Conservation (phyloP, 2,329 filamentous ascomycete genomes). For the Paraconiothyrium sp. region DNA sequence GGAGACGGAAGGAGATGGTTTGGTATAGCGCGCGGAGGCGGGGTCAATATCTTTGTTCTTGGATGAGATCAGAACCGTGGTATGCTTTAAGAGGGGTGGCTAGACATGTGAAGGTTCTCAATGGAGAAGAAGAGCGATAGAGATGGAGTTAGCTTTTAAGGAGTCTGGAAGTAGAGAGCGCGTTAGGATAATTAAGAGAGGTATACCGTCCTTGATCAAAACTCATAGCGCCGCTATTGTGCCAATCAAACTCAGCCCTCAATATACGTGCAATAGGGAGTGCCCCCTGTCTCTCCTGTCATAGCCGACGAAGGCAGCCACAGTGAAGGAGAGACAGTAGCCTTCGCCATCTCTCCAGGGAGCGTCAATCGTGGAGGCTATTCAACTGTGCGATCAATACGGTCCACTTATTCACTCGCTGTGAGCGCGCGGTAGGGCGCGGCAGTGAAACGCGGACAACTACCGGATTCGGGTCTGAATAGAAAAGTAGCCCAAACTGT, state of each 20-base stretch:
- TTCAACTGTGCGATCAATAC: background rate
- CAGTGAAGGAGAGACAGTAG: background rate
- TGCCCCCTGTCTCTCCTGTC: background rate
- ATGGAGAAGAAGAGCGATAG: background rate
- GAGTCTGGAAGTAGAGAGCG: background rate
- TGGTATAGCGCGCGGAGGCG: background rate
- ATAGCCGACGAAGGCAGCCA: background rate
- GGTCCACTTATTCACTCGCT: background rate
- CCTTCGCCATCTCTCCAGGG: background rate
- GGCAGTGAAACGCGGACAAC: conserved; percentile 26
- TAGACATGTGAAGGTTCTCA: background rate
- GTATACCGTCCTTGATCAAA: background rate
- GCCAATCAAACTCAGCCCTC: background rate
- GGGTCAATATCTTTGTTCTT: background rate
- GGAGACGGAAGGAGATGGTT: background rate
- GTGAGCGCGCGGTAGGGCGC: conserved; percentile 3
- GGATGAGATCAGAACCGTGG: background rate
- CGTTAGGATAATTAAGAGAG: background rate
- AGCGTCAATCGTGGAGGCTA: background rate
- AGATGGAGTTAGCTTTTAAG: background rate
- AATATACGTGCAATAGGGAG: background rate
- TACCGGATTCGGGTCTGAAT: conserved; percentile 47
- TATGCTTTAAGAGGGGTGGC: background rate
- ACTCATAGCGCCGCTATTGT: background rate
- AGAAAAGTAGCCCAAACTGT: conserved; percentile 28